These are phyloP conservation scores for Aureobasidium sp. DNA, from an alignment of 2,329 filamentous ascomycete species.

Conservation along the genomic window DNA sequence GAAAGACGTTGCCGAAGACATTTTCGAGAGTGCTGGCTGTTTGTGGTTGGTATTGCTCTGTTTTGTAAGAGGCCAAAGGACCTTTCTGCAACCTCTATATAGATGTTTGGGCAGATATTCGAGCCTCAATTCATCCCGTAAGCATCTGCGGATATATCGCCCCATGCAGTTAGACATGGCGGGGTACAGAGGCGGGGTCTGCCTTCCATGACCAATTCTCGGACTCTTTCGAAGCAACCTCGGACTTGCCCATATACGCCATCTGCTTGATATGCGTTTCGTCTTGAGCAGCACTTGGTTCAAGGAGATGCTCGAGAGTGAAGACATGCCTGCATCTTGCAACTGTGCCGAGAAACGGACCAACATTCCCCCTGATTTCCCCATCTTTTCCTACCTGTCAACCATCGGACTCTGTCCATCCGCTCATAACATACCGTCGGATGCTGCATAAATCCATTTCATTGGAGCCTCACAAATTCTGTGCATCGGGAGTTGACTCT, in stretches of 20 bases:
- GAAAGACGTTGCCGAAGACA: slow-evolving; percentile 30
- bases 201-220: neutral
- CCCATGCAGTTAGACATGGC: neutral
- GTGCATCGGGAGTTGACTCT: neutral
- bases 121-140: neutral
- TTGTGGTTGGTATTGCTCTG: neutral
- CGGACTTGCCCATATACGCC: neutral
- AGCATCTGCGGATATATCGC: neutral
- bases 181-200: neutral
- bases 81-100: neutral
- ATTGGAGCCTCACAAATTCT: neutral
- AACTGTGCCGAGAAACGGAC: neutral
- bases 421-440: neutral
- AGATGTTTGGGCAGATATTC: neutral
- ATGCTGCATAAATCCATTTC: neutral
- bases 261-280: neutral
- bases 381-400: neutral
- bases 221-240: neutral
- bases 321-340: neutral
- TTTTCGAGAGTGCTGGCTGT: neutral
- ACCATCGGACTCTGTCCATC: neutral
- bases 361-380: neutral
- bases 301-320: neutral
- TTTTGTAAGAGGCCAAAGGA: neutral
- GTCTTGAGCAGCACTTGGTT: neutral